phyloP scores from a whole-genome alignment of 495 filamentous ascomycete genomes.

The Sphaerosporella brunnea region DNA sequence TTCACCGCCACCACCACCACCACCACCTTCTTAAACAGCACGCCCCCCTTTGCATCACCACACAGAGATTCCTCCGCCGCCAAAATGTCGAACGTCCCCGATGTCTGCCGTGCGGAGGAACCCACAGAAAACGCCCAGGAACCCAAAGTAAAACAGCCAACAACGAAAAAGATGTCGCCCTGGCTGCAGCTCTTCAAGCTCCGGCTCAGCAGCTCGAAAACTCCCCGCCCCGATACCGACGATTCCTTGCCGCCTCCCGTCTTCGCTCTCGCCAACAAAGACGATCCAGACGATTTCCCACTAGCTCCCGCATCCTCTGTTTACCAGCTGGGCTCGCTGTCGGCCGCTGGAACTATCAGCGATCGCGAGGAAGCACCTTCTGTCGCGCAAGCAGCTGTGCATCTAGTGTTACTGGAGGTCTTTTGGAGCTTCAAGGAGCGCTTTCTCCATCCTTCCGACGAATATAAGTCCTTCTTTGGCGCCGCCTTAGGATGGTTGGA shows the following conservation, averaged over 20 bases:
- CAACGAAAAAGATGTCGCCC: neutral
- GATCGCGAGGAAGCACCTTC: neutral
- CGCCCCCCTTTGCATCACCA: no score
- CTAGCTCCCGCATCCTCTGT: neutral
- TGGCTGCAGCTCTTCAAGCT: neutral
- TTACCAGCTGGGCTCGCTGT: neutral
- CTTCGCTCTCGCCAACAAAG: neutral
- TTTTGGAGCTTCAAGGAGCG: constrained; percentile 31
- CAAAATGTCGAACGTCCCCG: neutral
- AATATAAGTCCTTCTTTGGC: constrained; percentile 29
- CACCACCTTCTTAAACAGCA: no score
- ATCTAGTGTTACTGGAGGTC: constrained; percentile 58
- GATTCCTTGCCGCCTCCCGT: neutral
- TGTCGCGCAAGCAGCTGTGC: constrained; percentile 33
- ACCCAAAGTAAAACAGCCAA: neutral
- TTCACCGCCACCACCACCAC: no score
- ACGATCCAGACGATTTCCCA: neutral
- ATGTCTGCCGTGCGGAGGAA: neutral
- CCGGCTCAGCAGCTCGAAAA: neutral
- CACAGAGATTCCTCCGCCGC: no score
- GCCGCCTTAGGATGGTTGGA: neutral
- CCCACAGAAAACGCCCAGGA: neutral
- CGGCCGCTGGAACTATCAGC: neutral
- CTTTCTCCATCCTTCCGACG: neutral
- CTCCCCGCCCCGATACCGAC: neutral